phyloP scores from a whole-genome alignment of 441 rosid species.

The Pelargonium myrrhifolium region DNA sequence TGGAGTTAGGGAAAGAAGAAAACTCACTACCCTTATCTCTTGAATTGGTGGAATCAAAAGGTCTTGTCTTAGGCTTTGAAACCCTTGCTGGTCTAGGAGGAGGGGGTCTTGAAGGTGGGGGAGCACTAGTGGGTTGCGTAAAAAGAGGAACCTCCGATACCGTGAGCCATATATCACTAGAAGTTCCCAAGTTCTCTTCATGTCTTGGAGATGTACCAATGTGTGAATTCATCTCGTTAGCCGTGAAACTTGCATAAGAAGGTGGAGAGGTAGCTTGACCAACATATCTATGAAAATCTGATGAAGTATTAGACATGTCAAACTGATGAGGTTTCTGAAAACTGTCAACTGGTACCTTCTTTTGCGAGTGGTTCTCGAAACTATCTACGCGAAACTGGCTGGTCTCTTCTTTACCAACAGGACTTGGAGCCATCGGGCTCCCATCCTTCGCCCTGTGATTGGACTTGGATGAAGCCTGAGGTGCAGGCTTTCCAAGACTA shows the following conservation, averaged over 20 bases:
- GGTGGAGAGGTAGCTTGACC: slow-evolving; percentile 39
- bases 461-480: slow-evolving; percentile 34
- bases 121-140: slow-evolving; percentile 73
- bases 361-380: slow-evolving; percentile 31
- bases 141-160: slow-evolving; percentile 85
- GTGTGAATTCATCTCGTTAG: slow-evolving; percentile 34
- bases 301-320: slow-evolving; percentile 38
- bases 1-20: slow-evolving; percentile 40
- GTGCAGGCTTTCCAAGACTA: slow-evolving; percentile 48
- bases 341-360: slow-evolving; percentile 32
- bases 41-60: slow-evolving; percentile 32
- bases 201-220: slow-evolving; percentile 33
- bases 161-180: slow-evolving; percentile 78
- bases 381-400: slow-evolving; percentile 34
- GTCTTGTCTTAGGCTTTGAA: slow-evolving; percentile 31
- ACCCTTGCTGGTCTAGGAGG: slow-evolving; percentile 73
- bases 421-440: slow-evolving; percentile 38
- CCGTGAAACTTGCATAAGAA: slow-evolving; percentile 28
- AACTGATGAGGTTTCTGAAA: slow-evolving; percentile 39
- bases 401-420: slow-evolving; percentile 34
- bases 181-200: slow-evolving; percentile 43
- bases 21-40: slow-evolving; percentile 45
- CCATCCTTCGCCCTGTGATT: slow-evolving; percentile 36
- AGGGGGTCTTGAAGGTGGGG: slow-evolving; percentile 92
- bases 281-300: slow-evolving; percentile 29